Percentiles rank a stretch among this genome's conserved stretches.
Evolutionary conservation across 345 rosid species (phyloP).

Genomic region (Hibiscus mutabilis): DNA sequence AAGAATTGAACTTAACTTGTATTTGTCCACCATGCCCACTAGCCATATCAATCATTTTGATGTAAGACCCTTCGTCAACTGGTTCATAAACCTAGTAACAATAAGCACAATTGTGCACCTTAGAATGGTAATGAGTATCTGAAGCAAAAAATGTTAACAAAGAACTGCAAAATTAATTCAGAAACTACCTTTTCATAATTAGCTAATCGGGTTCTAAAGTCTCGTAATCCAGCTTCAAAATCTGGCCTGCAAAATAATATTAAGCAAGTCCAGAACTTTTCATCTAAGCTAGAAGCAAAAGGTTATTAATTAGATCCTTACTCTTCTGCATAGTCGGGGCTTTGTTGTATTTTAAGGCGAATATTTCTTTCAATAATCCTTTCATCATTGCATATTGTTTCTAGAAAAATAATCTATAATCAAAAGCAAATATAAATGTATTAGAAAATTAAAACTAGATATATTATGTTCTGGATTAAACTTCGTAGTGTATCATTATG

Average conservation of each 20-base stretch:
- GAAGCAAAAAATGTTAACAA: not conserved
- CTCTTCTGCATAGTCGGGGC: slow-evolving; percentile 99
- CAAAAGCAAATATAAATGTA: not conserved
- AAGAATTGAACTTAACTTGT: slow-evolving; percentile 45
- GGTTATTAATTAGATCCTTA: slow-evolving; percentile 33
- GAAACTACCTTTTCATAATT: slow-evolving; percentile 75
- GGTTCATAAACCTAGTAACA: slow-evolving; percentile 86
- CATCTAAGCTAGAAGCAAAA: slow-evolving; percentile 10
- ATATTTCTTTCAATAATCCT: slow-evolving; percentile 95
- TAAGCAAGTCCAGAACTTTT: slow-evolving; percentile 14
- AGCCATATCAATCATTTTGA: slow-evolving; percentile 99
- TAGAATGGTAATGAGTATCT: slow-evolving; percentile 10
- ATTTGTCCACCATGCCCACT: slow-evolving; percentile 95
- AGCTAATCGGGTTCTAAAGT: slow-evolving; percentile 77
- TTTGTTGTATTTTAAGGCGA: slow-evolving; percentile 96
- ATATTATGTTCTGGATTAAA: not conserved
- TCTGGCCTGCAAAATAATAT: slow-evolving; percentile 60
- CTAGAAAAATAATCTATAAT: slow-evolving; percentile 89
- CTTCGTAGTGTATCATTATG: not conserved
- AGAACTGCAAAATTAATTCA: slow-evolving; percentile 16
- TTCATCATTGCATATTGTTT: slow-evolving; percentile 88
- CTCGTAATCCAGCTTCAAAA: slow-evolving; percentile 80
- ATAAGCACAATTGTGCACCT: slow-evolving; percentile 15
- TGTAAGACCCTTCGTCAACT: slow-evolving; percentile 97
- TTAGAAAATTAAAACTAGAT: slow-evolving; percentile 9